These are phyloP conservation scores for Penium margaritaceum DNA, from an alignment of 139 green algal genomes.

Conservation along the genomic window DNA sequence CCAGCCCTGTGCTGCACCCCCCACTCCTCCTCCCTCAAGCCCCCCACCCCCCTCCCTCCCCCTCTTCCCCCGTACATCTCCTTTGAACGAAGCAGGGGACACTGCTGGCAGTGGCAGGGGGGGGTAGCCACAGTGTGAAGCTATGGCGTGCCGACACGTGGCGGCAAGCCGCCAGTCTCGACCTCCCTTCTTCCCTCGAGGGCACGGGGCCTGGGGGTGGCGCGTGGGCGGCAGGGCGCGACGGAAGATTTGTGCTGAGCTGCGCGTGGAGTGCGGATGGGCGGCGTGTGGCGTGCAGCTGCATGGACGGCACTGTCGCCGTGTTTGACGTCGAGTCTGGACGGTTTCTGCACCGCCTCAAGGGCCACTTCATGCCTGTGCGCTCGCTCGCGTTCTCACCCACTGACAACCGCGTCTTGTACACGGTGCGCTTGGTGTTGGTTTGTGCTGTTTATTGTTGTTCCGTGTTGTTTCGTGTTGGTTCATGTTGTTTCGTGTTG, in stretches of 20 bases:
- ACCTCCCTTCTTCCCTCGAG: constrained; percentile 15
- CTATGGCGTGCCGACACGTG: constrained; percentile 31
- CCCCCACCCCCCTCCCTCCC: neutral
- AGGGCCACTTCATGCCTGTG: constrained; percentile 81
- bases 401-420: constrained; percentile 51
- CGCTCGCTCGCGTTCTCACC: constrained; percentile 69
- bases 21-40: neutral
- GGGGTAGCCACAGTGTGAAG: constrained; percentile 25
- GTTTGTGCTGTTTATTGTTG: too few species aligned
- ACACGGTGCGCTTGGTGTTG: too few species aligned
- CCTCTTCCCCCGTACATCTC: neutral
- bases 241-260: constrained; percentile 39
- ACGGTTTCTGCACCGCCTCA: constrained; percentile 59
- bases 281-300: constrained; percentile 29
- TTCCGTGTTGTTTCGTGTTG: too few species aligned
- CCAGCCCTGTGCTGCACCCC: too few species aligned
- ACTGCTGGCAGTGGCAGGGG: constrained; percentile 29
- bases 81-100: constrained; percentile 16
- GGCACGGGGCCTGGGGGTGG: neutral
- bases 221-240: too few species aligned
- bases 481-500: too few species aligned
- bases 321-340: constrained; percentile 62
- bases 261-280: constrained; percentile 40
- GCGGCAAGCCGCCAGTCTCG: constrained; percentile 9
- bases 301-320: constrained; percentile 44